Percentiles rank a stretch among this genome's conserved stretches.
Evolutionary conservation across 352 stramenopile genomes (phyloP).

Genomic region (Achlya hypogyna): DNA sequence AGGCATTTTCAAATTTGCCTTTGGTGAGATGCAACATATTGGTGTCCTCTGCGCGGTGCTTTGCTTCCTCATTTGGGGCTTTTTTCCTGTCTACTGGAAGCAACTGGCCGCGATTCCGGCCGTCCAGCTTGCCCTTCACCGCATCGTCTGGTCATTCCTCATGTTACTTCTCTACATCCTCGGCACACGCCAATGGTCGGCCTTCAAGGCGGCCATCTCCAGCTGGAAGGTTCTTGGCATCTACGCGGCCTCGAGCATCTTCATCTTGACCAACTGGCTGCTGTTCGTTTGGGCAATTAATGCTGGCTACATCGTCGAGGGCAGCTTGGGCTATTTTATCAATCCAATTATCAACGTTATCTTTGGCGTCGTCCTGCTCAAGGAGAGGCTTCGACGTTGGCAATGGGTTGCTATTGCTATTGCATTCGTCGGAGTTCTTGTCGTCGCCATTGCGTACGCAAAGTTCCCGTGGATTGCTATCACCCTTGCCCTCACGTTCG

Average conservation of each 20-base stretch:
- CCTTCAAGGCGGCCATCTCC: neutral
- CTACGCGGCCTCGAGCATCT: neutral
- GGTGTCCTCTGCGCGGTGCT: neutral
- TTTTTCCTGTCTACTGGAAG: slow-evolving; percentile 19
- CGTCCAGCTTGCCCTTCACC: slow-evolving; percentile 6
- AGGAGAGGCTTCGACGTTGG: neutral
- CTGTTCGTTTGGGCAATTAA: slow-evolving; percentile 18
- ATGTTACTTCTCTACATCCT: slow-evolving; percentile 7
- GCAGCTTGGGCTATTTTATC: slow-evolving; percentile 18
- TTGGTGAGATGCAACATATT: neutral
- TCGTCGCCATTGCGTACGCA: slow-evolving; percentile 6
- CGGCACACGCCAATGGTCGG: neutral
- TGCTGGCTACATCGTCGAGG: slow-evolving; percentile 10
- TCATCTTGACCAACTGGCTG: slow-evolving; percentile 11
- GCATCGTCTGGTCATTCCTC: slow-evolving; percentile 6
- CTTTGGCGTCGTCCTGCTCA: slow-evolving; percentile 5
- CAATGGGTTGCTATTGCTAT: slow-evolving; percentile 5
- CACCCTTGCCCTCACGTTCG: neutral
- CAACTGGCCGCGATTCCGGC: slow-evolving; percentile 1
- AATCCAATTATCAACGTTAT: slow-evolving; percentile 10
- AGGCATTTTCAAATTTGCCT: neutral
- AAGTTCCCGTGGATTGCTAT: slow-evolving; percentile 8
- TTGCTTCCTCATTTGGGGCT: slow-evolving; percentile 3
- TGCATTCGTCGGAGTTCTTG: neutral
- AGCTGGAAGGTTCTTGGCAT: neutral